phyloP scores from a whole-genome alignment of 177 flowering plant species.

The Telopea speciosissima region DNA sequence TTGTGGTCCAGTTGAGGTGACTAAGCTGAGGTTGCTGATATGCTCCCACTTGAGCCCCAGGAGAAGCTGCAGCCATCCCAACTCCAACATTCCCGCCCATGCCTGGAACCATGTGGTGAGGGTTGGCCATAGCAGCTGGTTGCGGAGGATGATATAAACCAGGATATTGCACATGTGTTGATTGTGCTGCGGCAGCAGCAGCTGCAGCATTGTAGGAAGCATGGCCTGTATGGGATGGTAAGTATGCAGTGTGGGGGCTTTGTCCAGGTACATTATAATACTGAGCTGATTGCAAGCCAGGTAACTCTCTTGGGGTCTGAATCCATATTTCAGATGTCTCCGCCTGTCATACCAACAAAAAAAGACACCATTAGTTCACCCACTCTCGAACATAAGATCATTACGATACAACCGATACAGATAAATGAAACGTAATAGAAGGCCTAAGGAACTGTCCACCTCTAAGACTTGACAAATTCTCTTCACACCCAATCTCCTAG shows the following conservation, averaged over 20 bases:
- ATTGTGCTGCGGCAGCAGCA: constrained; percentile 29
- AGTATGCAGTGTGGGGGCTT: constrained; percentile 63
- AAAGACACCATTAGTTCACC: not conserved
- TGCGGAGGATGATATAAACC: constrained; percentile 66
- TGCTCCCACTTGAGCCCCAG: constrained; percentile 72
- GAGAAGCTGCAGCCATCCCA: constrained; percentile 51
- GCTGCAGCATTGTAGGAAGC: constrained; percentile 50
- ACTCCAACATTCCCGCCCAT: constrained; percentile 65
- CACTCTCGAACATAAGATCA: not conserved
- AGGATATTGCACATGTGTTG: constrained; percentile 76
- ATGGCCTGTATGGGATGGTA: constrained; percentile 74
- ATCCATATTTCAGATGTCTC: constrained; percentile 89
- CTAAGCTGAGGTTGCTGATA: constrained; percentile 80
- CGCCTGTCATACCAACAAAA: constrained; percentile 40
- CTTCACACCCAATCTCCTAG: too few relatives aligned
- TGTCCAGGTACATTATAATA: constrained; percentile 80
- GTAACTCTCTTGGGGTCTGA: constrained; percentile 68
- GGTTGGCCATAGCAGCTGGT: constrained; percentile 54
- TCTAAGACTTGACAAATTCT: not conserved
- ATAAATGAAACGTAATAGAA: too few relatives aligned
- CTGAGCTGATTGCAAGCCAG: constrained; percentile 63
- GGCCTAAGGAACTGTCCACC: not conserved
- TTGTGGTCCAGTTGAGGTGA: constrained; percentile 71
- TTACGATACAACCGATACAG: not conserved
- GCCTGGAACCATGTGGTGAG: constrained; percentile 61